phyloP scores from a whole-genome alignment of 495 filamentous ascomycete genomes.

The Neurospora sublineolata region DNA sequence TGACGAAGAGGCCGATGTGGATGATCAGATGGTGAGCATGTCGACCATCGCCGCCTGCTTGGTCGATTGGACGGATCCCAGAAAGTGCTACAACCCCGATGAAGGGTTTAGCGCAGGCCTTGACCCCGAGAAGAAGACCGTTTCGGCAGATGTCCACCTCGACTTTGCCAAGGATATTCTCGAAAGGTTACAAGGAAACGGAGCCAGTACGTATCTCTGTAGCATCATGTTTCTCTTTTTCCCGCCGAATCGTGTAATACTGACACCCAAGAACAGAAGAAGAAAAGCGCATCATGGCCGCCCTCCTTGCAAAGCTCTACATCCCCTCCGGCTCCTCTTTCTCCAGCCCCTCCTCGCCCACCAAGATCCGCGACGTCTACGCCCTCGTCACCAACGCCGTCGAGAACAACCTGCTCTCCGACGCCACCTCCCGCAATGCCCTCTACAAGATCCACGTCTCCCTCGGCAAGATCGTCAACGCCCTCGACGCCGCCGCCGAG shows the following conservation, averaged over 20 bases:
- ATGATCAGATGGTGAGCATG: slow-evolving; percentile 71
- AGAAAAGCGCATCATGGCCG: slow-evolving; percentile 70
- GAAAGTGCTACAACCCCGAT: slow-evolving; percentile 61
- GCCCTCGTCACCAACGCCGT: slow-evolving; percentile 53
- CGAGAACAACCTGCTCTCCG: slow-evolving; percentile 53
- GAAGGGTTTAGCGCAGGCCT: slow-evolving; percentile 35
- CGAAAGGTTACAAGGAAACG: slow-evolving; percentile 41
- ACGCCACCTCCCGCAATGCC: slow-evolving; percentile 62
- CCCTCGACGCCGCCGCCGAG: slow-evolving; percentile 31
- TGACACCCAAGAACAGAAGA: slow-evolving; percentile 44
- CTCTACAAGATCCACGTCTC: slow-evolving; percentile 67
- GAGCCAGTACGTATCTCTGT: slow-evolving; percentile 44
- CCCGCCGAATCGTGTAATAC: slow-evolving; percentile 8
- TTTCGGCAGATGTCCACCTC: slow-evolving; percentile 57
- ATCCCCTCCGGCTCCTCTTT: slow-evolving; percentile 45
- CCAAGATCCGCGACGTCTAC: slow-evolving; percentile 39
- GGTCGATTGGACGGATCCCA: slow-evolving; percentile 91
- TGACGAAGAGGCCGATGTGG: slow-evolving; percentile 67
- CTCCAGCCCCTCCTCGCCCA: slow-evolving; percentile 16
- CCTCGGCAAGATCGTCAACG: slow-evolving; percentile 49
- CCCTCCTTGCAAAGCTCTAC: slow-evolving; percentile 72
- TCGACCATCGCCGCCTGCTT: slow-evolving; percentile 65
- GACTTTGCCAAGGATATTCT: slow-evolving; percentile 53
- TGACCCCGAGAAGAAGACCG: slow-evolving; percentile 46
- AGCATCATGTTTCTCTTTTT: not conserved